Percentiles rank a stretch among this genome's conserved stretches.
phyloP scores from a whole-genome alignment of 148 eudicot species.

The Gaultheria prostrata region DNA sequence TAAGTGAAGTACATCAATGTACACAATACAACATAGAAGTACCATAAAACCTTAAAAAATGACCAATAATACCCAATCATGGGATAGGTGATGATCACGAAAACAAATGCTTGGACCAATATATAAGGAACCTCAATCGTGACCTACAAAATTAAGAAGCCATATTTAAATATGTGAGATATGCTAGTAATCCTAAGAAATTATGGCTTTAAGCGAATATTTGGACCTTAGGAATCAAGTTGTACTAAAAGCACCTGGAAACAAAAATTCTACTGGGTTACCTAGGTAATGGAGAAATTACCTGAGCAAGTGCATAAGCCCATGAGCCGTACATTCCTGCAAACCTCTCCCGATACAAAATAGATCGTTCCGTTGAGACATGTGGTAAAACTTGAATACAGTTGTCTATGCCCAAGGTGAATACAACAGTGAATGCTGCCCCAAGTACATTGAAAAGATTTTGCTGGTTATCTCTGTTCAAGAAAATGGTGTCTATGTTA shows the following conservation, averaged over 20 bases:
- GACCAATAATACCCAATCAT: not conserved
- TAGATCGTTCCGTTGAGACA: not conserved
- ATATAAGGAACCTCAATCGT: not conserved
- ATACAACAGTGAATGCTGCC: not conserved
- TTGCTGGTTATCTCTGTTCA: not conserved
- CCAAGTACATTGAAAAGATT: not conserved
- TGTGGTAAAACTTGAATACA: not conserved
- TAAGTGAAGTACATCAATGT: not conserved
- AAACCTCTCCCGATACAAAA: not conserved
- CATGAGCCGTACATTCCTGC: not conserved
- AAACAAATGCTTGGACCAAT: slow-evolving; percentile 1
- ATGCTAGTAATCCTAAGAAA: not conserved
- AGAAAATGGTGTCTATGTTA: not conserved
- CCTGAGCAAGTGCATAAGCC: slow-evolving; percentile 1
- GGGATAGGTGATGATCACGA: not conserved
- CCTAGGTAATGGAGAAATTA: not conserved
- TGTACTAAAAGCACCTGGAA: not conserved
- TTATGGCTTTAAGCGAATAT: not conserved
- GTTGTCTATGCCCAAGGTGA: not conserved
- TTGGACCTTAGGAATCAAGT: not conserved
- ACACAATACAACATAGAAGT: not conserved
- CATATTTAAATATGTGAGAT: not conserved
- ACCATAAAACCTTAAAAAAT: not conserved
- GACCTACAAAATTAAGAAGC: not conserved
- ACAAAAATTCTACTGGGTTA: not conserved